These are phyloP conservation scores for Cutaneotrichosporon cutaneum DNA, from an alignment of 1,284 basidiomycete species.

Conservation along the genomic window DNA sequence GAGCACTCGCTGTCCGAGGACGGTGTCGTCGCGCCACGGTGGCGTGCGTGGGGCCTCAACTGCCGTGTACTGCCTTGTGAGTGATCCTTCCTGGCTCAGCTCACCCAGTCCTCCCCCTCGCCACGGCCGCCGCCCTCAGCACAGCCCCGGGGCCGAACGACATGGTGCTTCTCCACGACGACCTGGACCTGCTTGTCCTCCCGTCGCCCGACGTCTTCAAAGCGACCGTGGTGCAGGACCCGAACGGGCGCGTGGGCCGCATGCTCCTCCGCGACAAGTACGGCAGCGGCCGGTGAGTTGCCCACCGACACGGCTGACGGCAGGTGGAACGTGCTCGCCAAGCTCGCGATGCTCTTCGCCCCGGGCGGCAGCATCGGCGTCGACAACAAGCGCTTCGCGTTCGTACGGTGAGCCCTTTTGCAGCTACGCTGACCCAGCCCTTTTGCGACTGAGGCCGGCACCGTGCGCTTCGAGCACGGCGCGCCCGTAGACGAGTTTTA, in stretches of 20 bases:
- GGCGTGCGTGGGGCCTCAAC: constrained; percentile 5
- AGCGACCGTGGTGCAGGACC: constrained; percentile 1
- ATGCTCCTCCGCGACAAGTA: constrained; percentile 19
- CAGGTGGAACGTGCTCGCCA: constrained; percentile 15
- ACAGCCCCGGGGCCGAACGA: constrained; percentile 6
- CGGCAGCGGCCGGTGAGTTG: constrained; percentile 14
- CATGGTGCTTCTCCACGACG: constrained; percentile 10
- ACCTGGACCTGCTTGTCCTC: constrained; percentile 12
- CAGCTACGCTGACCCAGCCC: constrained; percentile 10
- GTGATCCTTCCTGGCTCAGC: not conserved
- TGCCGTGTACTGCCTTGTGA: constrained; percentile 11
- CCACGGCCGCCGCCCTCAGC: constrained; percentile 1
- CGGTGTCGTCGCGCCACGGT: not conserved
- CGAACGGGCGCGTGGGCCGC: constrained; percentile 12
- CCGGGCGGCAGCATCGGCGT: constrained; percentile 14
- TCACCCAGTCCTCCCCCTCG: constrained; percentile 13
- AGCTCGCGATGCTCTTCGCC: constrained; percentile 14
- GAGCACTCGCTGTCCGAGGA: not conserved
- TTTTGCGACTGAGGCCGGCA: constrained; percentile 6
- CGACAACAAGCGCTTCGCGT: constrained; percentile 19
- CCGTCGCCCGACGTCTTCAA: not conserved
- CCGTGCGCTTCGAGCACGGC: constrained; percentile 19
- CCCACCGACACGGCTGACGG: not conserved
- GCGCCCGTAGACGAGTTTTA: constrained; percentile 12
- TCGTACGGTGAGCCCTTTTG: constrained; percentile 3